Base-by-base conservation (phyloP, 495 filamentous ascomycete genomes). In the Neurospora intermedia region DNA sequence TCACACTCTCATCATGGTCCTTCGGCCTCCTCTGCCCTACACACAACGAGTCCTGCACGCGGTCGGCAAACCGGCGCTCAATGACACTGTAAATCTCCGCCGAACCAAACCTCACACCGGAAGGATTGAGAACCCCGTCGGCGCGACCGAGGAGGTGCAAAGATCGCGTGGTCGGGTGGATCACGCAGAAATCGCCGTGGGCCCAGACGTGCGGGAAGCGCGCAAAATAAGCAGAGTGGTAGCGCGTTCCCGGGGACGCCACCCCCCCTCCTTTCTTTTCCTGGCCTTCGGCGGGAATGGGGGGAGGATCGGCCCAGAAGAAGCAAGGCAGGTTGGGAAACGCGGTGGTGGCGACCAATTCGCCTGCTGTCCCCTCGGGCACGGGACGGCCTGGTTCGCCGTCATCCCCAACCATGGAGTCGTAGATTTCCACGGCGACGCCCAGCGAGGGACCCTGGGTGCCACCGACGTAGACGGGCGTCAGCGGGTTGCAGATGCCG, bases 81-180 rank as follows among this genome's bases (percentile, higher is more conserved):
- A 94, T 80, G 5, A 94, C 90, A 23, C 84, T 83, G 80, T 95
- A 95, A 66, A 95, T 90, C 80, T 95, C 92, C 7, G 93, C 91
- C 54, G 89, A 91, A 18, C 94, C 94, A 76, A 98, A 98, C 43
- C 94, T 84, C 11, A 98, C 93, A 0, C 94, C 94, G 11, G 87
- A 89, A 0, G 94, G 94, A 80, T 98, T 98, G 40, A 98, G 83
- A 48, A 97, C 93, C 6, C 94, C 94, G 77, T 98, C 94, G 27
- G 94, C 94, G 70, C 94, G 88, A 46, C 94, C 94, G 59, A 92
- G 87, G 78, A 95, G 91, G 41, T 87, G 42, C 2, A 43, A 43
- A 6, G 15, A 16, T n/a, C n/a, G 20, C 13, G 92, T 94, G 20
- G 83, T 72, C 0, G 92, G 91, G 76, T 94, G 90, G 69, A 91